These are phyloP conservation scores for Rubia peregrina DNA, from an alignment of 305 asterid species.

Conservation along the genomic window DNA sequence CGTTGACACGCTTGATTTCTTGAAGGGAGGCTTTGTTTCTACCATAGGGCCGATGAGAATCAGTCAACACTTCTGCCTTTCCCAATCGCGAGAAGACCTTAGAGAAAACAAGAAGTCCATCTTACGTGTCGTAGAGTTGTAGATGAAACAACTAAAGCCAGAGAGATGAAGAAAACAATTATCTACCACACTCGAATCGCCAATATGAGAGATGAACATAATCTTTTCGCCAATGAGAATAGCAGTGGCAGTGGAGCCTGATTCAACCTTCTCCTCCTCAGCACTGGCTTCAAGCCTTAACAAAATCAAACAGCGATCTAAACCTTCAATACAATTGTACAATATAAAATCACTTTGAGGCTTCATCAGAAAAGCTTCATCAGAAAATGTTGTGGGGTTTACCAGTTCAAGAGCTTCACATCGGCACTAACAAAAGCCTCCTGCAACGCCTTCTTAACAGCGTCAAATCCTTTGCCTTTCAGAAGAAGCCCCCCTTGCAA, in stretches of 20 bases:
- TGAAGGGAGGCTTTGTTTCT: slow-evolving; percentile 50
- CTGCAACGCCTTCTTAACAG: slow-evolving; percentile 52
- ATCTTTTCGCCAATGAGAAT: slow-evolving; percentile 52
- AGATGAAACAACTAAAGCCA: background rate
- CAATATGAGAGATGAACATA: slow-evolving; percentile 69
- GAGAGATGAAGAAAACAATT: slow-evolving; percentile 10
- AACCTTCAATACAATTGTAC: slow-evolving; percentile 52
- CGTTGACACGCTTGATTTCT: slow-evolving; percentile 73
- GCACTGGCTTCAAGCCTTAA: slow-evolving; percentile 76
- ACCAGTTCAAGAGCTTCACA: slow-evolving; percentile 66
- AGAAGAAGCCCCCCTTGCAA: slow-evolving; percentile 63
- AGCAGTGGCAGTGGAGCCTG: slow-evolving; percentile 92
- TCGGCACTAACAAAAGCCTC: slow-evolving; percentile 72
- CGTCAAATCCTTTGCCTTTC: slow-evolving; percentile 47
- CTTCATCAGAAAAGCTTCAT: background rate
- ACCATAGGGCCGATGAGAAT: slow-evolving; percentile 92
- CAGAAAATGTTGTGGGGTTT: slow-evolving; percentile 14
- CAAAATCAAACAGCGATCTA: slow-evolving; percentile 57
- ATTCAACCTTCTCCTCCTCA: slow-evolving; percentile 54
- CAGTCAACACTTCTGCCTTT: slow-evolving; percentile 57
- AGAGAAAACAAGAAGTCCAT: slow-evolving; percentile 5
- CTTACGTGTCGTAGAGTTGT: background rate
- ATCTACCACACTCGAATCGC: slow-evolving; percentile 81
- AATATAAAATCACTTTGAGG: slow-evolving; percentile 24
- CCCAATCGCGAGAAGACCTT: slow-evolving; percentile 78